Percentiles rank a stretch among this genome's conserved stretches.
Evolutionary conservation across 176 grass and related monocot species (phyloP).

Genomic region (Raddia guianensis): DNA sequence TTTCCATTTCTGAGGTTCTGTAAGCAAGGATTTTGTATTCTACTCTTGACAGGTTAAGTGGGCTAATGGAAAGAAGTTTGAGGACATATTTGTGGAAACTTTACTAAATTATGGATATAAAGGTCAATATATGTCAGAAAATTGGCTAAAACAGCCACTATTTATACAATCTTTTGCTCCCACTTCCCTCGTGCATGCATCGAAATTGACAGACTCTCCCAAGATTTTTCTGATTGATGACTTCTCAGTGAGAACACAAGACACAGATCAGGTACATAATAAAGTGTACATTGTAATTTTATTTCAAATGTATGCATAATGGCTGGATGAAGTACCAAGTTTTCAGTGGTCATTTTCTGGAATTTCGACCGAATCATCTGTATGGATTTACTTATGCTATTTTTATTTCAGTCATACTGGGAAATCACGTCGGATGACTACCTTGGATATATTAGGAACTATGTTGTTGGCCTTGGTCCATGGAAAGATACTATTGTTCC

Average conservation of each 20-base stretch:
- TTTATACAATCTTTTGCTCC: slow-evolving; percentile 99
- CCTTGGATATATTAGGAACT: slow-evolving; percentile 76
- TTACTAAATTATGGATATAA: slow-evolving; percentile 83
- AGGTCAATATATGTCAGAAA: slow-evolving; percentile 84
- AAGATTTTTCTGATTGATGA: slow-evolving; percentile 81
- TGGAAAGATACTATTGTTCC: slow-evolving; percentile 97
- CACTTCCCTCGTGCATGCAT: slow-evolving; percentile 77
- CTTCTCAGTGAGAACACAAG: slow-evolving; percentile 73
- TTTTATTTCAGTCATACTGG: slow-evolving; percentile 78
- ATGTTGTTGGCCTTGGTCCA: slow-evolving; percentile 83
- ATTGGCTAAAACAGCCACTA: slow-evolving; percentile 86
- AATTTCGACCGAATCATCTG: slow-evolving; percentile 13
- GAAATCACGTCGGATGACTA: slow-evolving; percentile 93
- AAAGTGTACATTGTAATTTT: not conserved
- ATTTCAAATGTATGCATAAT: slow-evolving; percentile 25
- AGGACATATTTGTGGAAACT: slow-evolving; percentile 89
- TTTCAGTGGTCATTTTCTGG: slow-evolving; percentile 14
- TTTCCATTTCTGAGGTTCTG: slow-evolving; percentile 31
- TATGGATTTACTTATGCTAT: slow-evolving; percentile 37
- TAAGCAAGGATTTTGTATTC: slow-evolving; percentile 40
- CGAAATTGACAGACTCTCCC: slow-evolving; percentile 81
- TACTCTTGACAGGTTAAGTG: slow-evolving; percentile 76
- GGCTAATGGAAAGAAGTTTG: slow-evolving; percentile 80
- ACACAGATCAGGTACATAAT: slow-evolving; percentile 82
- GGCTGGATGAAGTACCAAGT: not conserved